These are phyloP conservation scores for Pseudogymnoascus sp. DNA, from an alignment of 2,329 filamentous ascomycete genomes.

Conservation along the genomic window DNA sequence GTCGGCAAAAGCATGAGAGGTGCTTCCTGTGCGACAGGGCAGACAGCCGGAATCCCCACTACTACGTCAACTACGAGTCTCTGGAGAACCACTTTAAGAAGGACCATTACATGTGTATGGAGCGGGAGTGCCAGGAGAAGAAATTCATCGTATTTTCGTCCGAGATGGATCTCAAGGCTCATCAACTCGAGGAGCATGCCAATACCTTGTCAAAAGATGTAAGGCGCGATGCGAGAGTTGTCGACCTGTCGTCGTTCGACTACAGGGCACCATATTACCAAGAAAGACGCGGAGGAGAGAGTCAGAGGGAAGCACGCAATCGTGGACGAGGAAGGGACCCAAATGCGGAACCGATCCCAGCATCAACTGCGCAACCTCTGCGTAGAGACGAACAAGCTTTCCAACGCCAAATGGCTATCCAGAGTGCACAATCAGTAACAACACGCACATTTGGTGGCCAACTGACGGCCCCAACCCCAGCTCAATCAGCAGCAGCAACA, in stretches of 20 bases:
- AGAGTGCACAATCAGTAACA: slow-evolving; percentile 73
- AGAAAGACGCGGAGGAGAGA: slow-evolving; percentile 42
- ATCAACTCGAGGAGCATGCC: slow-evolving; percentile 78
- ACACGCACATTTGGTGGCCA: slow-evolving; percentile 79
- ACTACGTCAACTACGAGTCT: slow-evolving; percentile 81
- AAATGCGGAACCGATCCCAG: slow-evolving; percentile 70
- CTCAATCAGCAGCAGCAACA: slow-evolving; percentile 19
- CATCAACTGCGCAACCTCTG: slow-evolving; percentile 70
- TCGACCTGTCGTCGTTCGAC: slow-evolving; percentile 84
- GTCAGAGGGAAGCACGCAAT: slow-evolving; percentile 32
- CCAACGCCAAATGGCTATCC: slow-evolving; percentile 85
- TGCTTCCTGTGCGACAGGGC: slow-evolving; percentile 84
- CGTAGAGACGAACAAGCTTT: slow-evolving; percentile 83
- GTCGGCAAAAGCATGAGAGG: slow-evolving; percentile 85
- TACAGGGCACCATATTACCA: slow-evolving; percentile 63
- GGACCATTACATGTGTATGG: slow-evolving; percentile 78
- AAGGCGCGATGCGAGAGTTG: slow-evolving; percentile 70
- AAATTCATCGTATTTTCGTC: slow-evolving; percentile 97
- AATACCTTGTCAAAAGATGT: slow-evolving; percentile 74
- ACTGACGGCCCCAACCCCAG: slow-evolving; percentile 51
- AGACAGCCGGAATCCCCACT: slow-evolving; percentile 58
- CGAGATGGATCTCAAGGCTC: slow-evolving; percentile 89
- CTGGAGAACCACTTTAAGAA: slow-evolving; percentile 80
- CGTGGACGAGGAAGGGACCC: slow-evolving; percentile 71
- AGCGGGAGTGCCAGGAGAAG: slow-evolving; percentile 86